Evolutionary conservation across 164 flowering plant species (phyloP), one percentile per base, ranked within the genome.

Genomic region (Aristolochia fimbriata): DNA sequence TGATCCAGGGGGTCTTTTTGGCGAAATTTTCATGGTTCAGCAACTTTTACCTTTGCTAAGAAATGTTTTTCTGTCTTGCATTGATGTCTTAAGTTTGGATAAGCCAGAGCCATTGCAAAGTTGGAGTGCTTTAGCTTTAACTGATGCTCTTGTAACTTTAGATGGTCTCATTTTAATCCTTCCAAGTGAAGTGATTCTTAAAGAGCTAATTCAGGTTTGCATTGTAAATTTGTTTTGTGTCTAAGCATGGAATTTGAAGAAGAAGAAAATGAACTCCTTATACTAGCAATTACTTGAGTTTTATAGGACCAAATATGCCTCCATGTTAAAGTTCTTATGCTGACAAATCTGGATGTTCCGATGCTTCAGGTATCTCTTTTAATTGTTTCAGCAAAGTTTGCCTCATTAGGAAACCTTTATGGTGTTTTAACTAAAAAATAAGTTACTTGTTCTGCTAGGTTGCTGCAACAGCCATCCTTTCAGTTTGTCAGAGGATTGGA

Each of bases 61-160:
- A 67, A 79, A 71, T 73, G 78, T 83, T 43, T 61, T 79, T 68
- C 68, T 68, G 62, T 83, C 84, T 55, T 83, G 91, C 64, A 71
- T 86, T 67, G 75, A 78, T 53, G 65, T 70, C 72, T 79, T 92
- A 50, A 53, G 17, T 60, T 58, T 59, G 67, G 80, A 76, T 71
- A 87, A 78, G 62, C 79, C 91, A 57, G 99, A 93, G 75, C 92
- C 97, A 54, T 64, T 86, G 65, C 99, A 83, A 64, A 83, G 86
- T 71, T 90, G 94, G 95, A 76, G 77, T 68, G 64, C 81, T 68
- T 72, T 85, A 60, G 94, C 91, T 33, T 74, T 90, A 55, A 77
- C 82, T 62, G 96, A 93, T 70, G 70, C 89, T 72, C 73, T 93
- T 37, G 65, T 72, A 57, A 67, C 82, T 33, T 68, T 93, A 33